Evolutionary conservation across 2,329 filamentous ascomycete genomes (phyloP).

Genomic region (Beauveria pseudobassiana): DNA sequence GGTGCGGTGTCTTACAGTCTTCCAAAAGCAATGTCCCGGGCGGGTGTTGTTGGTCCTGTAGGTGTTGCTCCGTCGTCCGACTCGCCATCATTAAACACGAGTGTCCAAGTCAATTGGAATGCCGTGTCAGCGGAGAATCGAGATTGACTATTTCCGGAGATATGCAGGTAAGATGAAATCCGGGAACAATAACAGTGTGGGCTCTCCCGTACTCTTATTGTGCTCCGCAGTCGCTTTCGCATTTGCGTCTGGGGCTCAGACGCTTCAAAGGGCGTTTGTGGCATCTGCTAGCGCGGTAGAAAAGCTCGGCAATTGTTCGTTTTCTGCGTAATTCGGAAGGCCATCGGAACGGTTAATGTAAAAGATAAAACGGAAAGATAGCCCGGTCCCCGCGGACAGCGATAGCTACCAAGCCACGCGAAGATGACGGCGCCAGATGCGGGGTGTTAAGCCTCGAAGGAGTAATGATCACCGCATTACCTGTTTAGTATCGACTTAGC

Average conservation of each 20-base stretch:
- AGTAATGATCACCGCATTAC: neutral
- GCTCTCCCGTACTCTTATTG: neutral
- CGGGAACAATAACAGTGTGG: neutral
- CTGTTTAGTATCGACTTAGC: neutral
- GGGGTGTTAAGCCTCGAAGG: neutral
- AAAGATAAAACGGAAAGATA: neutral
- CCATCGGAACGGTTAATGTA: neutral
- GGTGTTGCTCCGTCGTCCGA: neutral
- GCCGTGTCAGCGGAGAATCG: neutral
- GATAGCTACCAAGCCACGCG: neutral
- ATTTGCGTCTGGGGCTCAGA: neutral
- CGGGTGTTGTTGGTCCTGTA: neutral
- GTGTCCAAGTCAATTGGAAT: neutral
- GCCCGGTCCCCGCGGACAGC: neutral
- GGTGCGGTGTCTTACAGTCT: neutral
- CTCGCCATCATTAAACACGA: neutral
- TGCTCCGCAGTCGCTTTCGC: neutral
- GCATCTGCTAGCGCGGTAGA: neutral
- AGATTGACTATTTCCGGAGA: neutral
- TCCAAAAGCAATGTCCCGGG: slow-evolving; percentile 1
- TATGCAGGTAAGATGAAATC: neutral
- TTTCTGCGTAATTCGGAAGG: neutral
- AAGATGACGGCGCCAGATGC: neutral
- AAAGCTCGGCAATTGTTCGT: neutral
- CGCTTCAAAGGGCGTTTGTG: neutral